Percentiles rank a stretch among this genome's conserved stretches.
Conservation (phyloP, 495 filamentous ascomycete genomes). For the Aspergillus bridgeri region DNA sequence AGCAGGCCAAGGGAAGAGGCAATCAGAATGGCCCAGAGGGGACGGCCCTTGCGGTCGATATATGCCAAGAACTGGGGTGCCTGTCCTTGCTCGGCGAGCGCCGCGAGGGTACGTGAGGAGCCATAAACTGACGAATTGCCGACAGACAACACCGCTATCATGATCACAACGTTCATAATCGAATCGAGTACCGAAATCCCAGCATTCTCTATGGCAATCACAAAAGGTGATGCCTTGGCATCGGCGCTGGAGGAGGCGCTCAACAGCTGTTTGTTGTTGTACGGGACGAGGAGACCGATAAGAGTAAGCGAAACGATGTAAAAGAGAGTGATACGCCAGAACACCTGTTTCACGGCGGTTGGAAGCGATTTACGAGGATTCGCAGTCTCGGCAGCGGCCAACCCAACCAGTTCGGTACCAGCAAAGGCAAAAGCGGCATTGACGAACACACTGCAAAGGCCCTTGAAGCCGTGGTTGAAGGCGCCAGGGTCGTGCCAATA, state of each 20-base stretch:
- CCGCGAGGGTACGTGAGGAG: constrained; percentile 79
- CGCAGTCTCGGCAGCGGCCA: constrained; percentile 82
- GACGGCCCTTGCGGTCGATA: constrained; percentile 80
- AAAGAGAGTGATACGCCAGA: constrained; percentile 91
- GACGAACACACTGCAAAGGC: constrained; percentile 89
- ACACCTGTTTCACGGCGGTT: constrained; percentile 87
- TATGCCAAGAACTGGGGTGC: constrained; percentile 74
- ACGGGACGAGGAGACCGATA: constrained; percentile 73
- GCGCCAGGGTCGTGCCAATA: constrained; percentile 86
- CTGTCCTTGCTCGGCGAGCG: constrained; percentile 80
- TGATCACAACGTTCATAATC: constrained; percentile 86
- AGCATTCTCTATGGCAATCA: constrained; percentile 80
- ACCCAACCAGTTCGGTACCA: constrained; percentile 89
- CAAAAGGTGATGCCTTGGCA: constrained; percentile 79
- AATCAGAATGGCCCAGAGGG: constrained; percentile 67
- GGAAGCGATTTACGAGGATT: constrained; percentile 86
- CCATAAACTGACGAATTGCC: constrained; percentile 87
- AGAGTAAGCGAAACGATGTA: constrained; percentile 73
- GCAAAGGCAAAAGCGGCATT: constrained; percentile 90
- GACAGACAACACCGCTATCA: constrained; percentile 82
- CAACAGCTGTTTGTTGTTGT: constrained; percentile 59
- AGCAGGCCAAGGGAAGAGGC: constrained; percentile 71
- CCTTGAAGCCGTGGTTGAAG: constrained; percentile 91
- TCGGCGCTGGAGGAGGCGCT: constrained; percentile 53
- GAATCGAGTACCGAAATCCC: constrained; percentile 73